Evolutionary conservation across 2,329 filamentous ascomycete genomes (phyloP), one percentile per base, ranked within the genome.

Genomic region (Sarocladiaceae sp.): DNA sequence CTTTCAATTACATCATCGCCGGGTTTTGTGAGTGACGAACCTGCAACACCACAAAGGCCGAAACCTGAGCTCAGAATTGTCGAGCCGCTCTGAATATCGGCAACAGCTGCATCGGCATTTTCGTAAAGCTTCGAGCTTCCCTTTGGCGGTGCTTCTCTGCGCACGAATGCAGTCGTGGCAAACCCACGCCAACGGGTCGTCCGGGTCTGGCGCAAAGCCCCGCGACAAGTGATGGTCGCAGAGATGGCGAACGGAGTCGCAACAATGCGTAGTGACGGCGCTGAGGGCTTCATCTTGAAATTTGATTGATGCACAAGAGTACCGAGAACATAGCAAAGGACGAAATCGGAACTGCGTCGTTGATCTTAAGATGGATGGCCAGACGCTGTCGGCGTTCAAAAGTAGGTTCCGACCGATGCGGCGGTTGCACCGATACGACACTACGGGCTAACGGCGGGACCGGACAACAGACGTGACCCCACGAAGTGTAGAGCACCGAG

Each of bases 41-140:
- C 81, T 52, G 84, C 82, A 17, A 91, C 86, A 57, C 88, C 88
- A 59, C 87, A 92, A 12, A 93, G 78, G n/a, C 89, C 89, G 65
- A 93, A 93, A 1, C 88, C 89, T 15, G 88, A 85, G 63, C 87
- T 90, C 52, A 93, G 73, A 31, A 93, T 74, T 0, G 82, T 87
- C 11, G 82, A 84, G 52, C 87, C 82, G 60, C 86, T 85, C 63
- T 84, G 74, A 53, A 92, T 72, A 62, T 90, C 87, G 2, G 81
- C 79, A 36, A 91, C 79, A 5, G 88, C 88, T 37, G 81, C 81
- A 56, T 86, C 84, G 17, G 86, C 86, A 3, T 74, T 79, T 3
- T 64, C 64, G 58, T 69, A 79, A 1, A 80, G 59, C 59, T 81
- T 81, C 1, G 76, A 78, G 1, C 58, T 67, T 11, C 65, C 66